phyloP scores from a whole-genome alignment of 352 stramenopile species.

The Blastocystis sp. region DNA sequence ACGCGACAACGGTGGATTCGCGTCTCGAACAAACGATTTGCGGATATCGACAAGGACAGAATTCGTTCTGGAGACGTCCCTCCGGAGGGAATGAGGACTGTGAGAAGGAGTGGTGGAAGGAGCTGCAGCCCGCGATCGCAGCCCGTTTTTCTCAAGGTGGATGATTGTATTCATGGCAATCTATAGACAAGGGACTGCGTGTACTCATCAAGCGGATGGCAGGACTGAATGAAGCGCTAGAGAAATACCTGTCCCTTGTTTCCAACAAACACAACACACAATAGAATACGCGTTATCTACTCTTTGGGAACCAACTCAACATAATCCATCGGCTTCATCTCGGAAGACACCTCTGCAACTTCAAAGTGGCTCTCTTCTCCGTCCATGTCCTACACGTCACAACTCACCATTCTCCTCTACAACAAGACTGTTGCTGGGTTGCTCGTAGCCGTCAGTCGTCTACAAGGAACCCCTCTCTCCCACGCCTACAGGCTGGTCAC shows the following conservation, averaged over 20 bases:
- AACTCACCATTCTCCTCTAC: background rate
- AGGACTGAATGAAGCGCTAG: background rate
- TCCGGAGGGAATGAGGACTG: background rate
- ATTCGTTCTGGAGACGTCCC: background rate
- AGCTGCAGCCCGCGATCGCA: background rate
- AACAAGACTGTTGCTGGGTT: background rate
- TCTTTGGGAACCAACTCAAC: background rate
- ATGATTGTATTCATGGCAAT: background rate
- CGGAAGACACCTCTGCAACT: slow-evolving; percentile 5
- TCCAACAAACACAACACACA: background rate
- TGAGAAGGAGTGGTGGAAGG: background rate
- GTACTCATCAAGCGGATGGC: slow-evolving; percentile 19
- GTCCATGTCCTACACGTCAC: slow-evolving; percentile 25
- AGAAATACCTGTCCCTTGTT: background rate
- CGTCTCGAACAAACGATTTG: background rate
- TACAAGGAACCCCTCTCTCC: background rate
- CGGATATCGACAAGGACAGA: background rate
- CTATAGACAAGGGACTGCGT: background rate
- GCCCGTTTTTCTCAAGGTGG: background rate
- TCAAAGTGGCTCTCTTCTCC: background rate
- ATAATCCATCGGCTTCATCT: slow-evolving; percentile 30
- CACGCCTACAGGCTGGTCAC: background rate
- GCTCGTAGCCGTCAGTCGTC: background rate
- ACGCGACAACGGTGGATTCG: background rate
- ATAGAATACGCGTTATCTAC: background rate